Evolutionary conservation across 2,329 filamentous ascomycete species (phyloP).

Genomic region (Ophiognomonia clavigignenti-juglandacearum): DNA sequence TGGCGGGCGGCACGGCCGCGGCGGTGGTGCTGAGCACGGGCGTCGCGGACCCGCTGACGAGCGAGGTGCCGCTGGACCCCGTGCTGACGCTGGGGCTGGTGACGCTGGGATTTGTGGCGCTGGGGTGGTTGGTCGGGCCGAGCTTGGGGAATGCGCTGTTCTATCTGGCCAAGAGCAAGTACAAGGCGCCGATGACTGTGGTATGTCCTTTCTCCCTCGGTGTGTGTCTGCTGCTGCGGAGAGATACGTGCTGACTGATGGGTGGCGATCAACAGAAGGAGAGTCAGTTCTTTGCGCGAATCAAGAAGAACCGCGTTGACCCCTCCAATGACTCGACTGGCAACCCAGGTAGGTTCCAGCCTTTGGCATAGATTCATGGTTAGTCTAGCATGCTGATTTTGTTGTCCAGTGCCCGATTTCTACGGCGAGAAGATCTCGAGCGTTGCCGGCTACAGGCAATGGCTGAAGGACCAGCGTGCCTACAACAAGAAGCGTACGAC

Average conservation of each 20-base stretch:
- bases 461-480: constrained; percentile 95
- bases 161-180: constrained; percentile 66
- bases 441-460: constrained; percentile 84
- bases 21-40: constrained; percentile 64
- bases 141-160: constrained; percentile 77
- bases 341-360: constrained; percentile 62
- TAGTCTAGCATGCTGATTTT: not conserved
- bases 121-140: constrained; percentile 85
- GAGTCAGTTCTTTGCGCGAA: constrained; percentile 84
- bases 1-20: constrained; percentile 57
- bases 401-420: constrained; percentile 73
- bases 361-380: not conserved
- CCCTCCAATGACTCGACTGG: constrained; percentile 82
- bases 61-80: constrained; percentile 78
- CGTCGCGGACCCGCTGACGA: constrained; percentile 66
- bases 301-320: constrained; percentile 90
- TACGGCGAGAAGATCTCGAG: constrained; percentile 98
- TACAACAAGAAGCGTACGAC: constrained; percentile 86
- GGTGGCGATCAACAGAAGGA: constrained; percentile 61
- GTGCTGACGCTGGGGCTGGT: constrained; percentile 79
- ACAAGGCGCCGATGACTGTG: constrained; percentile 65
- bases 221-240: no score
- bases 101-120: constrained; percentile 69
- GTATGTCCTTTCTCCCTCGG: no score
- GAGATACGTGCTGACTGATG: constrained; percentile 5